Conservation (phyloP, 371 early-diverging fungal species). For the Coemansia sp. region DNA sequence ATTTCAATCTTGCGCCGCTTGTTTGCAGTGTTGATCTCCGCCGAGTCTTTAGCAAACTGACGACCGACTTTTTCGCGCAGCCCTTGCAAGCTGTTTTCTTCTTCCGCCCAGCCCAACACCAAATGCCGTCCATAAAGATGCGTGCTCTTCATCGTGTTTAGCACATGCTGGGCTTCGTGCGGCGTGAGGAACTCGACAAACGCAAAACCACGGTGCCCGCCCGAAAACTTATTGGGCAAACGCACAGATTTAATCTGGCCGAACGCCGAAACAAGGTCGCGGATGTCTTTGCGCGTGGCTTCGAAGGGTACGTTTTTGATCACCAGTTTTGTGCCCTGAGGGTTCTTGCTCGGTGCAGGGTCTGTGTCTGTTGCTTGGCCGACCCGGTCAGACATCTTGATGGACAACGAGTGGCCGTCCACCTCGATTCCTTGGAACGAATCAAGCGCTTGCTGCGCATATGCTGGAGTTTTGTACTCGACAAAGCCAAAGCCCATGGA, state of each 20-base stretch:
- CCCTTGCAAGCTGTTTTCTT: conserved; percentile 57
- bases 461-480: conserved; percentile 72
- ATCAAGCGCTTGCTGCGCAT: conserved; percentile 76
- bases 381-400: conserved; percentile 79
- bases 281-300: conserved; percentile 93
- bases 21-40: conserved; percentile 12
- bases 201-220: conserved; percentile 96
- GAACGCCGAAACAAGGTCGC: conserved; percentile 86
- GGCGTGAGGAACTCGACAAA: conserved; percentile 95
- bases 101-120: conserved; percentile 95
- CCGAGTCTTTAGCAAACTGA: conserved; percentile 63
- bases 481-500: conserved; percentile 98
- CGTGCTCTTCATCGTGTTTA: conserved; percentile 82
- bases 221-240: conserved; percentile 92
- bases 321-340: conserved; percentile 80
- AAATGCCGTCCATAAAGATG: conserved; percentile 99
- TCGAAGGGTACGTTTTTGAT: conserved; percentile 99
- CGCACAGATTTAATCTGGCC: conserved; percentile 94
- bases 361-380: conserved; percentile 11
- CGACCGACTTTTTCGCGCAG: conserved; percentile 66
- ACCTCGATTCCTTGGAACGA: conserved; percentile 73
- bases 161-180: conserved; percentile 91
- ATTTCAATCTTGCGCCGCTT: conserved; percentile 45
- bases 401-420: conserved; percentile 81
- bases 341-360: conserved; percentile 42